A percentile compares a stretch with the other conserved stretches of the same genome.
phyloP scores from a whole-genome alignment of 192 early-diverging fungal species.

The Mortierella claussenii region DNA sequence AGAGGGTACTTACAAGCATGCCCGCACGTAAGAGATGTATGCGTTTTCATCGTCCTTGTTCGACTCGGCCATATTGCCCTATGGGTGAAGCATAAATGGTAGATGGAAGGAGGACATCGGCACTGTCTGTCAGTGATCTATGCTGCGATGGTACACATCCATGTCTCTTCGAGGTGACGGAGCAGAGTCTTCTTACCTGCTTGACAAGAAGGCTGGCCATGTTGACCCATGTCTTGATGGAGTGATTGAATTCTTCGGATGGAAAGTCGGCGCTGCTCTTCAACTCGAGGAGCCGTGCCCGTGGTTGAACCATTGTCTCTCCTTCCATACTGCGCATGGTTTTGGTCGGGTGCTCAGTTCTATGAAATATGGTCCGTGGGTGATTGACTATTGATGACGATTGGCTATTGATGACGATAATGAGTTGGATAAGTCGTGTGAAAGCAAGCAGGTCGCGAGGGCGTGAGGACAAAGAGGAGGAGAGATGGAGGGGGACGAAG shows the following conservation, averaged over 20 bases:
- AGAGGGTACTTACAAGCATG: conserved; percentile 48
- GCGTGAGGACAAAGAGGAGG: neutral
- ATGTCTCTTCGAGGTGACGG: too few relatives aligned
- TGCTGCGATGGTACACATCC: too few relatives aligned
- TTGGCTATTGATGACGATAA: too few relatives aligned
- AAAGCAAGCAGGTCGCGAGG: neutral
- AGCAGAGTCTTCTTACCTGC: conserved; percentile 27
- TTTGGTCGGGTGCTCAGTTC: too few relatives aligned
- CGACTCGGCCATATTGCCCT: conserved; percentile 41
- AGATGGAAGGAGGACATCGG: too few relatives aligned
- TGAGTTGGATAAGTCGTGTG: too few relatives aligned
- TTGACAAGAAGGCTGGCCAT: conserved; percentile 50
- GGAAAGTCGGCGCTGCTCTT: conserved; percentile 44
- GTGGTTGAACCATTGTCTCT: neutral
- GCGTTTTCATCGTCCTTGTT: conserved; percentile 46
- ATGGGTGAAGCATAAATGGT: neutral
- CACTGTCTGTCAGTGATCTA: too few relatives aligned
- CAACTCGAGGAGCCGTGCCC: conserved; percentile 16
- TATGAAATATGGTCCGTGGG: too few relatives aligned
- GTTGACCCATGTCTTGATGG: conserved; percentile 50
- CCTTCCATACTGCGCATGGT: neutral
- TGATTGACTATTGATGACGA: too few relatives aligned
- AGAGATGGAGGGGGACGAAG: neutral
- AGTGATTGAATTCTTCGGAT: conserved; percentile 32
- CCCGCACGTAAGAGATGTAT: conserved; percentile 42